Percentiles rank a stretch among this genome's conserved stretches.
phyloP scores from a whole-genome alignment of 2,329 filamentous ascomycete species.

The Botryotinia calthae region DNA sequence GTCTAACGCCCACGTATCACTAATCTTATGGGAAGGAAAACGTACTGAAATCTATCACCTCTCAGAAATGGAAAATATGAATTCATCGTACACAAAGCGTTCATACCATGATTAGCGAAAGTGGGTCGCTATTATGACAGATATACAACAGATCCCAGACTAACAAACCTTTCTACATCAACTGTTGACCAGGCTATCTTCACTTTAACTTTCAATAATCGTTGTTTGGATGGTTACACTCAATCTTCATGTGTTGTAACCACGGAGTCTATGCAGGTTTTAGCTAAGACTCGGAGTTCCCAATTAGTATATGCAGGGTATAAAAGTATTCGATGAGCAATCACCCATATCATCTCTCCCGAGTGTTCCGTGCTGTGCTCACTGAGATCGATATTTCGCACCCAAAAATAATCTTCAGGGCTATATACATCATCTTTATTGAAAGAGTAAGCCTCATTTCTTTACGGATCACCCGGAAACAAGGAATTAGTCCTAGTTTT shows the following conservation, averaged over 20 bases:
- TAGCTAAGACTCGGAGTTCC: not conserved
- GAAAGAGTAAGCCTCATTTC: not conserved
- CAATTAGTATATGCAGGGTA: not conserved
- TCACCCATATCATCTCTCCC: not conserved
- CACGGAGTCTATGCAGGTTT: not conserved
- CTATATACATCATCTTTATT: not conserved
- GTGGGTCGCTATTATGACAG: not conserved
- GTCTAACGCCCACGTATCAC: not conserved
- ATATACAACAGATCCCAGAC: not conserved
- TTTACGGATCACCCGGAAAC: not conserved
- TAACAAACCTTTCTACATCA: not conserved
- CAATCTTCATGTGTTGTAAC: not conserved
- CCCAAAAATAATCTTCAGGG: not conserved
- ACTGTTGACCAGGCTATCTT: not conserved
- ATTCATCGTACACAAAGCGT: not conserved
- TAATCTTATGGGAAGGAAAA: not conserved
- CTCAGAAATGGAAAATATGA: not conserved
- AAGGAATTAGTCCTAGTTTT: not conserved
- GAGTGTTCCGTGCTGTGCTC: not conserved
- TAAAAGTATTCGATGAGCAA: not conserved
- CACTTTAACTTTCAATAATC: not conserved
- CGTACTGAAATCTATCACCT: not conserved
- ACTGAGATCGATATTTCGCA: not conserved
- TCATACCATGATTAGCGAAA: slow-evolving; percentile 12
- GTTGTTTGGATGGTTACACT: not conserved